Evolutionary conservation across 495 filamentous ascomycete species (phyloP).

Genomic region (Podospora appendiculata): DNA sequence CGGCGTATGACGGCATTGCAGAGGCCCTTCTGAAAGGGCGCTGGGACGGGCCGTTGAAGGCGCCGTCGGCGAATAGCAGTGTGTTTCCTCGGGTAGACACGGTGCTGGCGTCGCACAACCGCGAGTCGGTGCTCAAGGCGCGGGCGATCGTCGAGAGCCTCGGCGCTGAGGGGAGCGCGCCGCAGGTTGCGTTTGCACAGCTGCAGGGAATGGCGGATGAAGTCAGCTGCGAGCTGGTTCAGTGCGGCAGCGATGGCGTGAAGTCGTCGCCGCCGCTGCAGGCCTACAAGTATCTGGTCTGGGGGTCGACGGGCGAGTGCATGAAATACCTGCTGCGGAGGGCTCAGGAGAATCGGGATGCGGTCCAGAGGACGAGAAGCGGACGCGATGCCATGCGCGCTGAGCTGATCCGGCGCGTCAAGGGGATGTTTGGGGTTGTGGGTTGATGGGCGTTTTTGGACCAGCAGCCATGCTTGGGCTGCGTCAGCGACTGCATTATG

Average conservation of each 20-base stretch:
- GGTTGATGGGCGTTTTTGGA: not conserved
- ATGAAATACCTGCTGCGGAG: conserved; percentile 84
- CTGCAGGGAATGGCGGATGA: conserved; percentile 98
- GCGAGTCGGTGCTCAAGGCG: conserved; percentile 66
- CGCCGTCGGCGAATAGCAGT: conserved; percentile 18
- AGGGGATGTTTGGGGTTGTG: conserved; percentile 31
- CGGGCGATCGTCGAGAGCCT: conserved; percentile 34
- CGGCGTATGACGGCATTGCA: conserved; percentile 30
- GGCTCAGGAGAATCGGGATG: conserved; percentile 88
- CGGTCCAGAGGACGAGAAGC: conserved; percentile 67
- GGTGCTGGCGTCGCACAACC: conserved; percentile 89
- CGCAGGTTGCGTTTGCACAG: conserved; percentile 69
- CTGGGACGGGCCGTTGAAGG: conserved; percentile 43
- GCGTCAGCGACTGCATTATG: not conserved
- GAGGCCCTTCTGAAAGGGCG: conserved; percentile 29
- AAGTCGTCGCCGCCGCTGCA: conserved; percentile 30
- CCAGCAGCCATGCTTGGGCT: not conserved
- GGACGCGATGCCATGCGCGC: conserved; percentile 64
- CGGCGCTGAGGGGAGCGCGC: conserved; percentile 22
- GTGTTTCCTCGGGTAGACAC: conserved; percentile 58
- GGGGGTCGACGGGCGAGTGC: conserved; percentile 88
- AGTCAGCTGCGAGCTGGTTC: conserved; percentile 72
- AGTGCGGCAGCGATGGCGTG: conserved; percentile 10
- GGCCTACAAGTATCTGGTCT: conserved; percentile 85
- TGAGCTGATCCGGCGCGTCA: conserved; percentile 61